Evolutionary conservation across 257 asterid genomes (phyloP).

Genomic region (Cinchona pubescens): DNA sequence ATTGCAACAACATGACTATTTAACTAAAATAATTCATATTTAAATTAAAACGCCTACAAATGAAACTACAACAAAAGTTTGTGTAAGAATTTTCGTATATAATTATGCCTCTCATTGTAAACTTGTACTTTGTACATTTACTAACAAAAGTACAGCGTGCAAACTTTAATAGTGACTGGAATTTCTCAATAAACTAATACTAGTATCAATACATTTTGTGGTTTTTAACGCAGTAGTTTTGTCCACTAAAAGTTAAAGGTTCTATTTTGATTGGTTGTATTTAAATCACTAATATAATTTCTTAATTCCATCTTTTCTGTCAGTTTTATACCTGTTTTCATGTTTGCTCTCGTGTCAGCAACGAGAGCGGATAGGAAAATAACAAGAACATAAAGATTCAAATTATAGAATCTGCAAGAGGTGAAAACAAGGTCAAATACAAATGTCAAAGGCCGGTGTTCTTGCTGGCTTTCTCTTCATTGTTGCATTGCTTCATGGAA

Average conservation of each 20-base stretch:
- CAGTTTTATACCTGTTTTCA: background rate
- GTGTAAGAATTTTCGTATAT: no score
- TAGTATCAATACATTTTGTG: background rate
- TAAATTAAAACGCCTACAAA: no score
- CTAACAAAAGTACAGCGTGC: no score
- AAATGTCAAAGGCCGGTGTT: slow-evolving; percentile 1
- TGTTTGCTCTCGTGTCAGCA: background rate
- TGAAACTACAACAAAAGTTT: no score
- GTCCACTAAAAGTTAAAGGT: background rate
- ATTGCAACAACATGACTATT: no score
- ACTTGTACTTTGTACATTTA: no score
- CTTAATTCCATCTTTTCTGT: no score
- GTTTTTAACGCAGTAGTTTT: background rate
- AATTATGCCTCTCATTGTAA: no score
- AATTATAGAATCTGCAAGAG: background rate
- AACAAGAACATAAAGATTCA: background rate
- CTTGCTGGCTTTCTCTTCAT: slow-evolving; percentile 8
- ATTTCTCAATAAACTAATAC: no score
- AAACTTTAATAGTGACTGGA: no score
- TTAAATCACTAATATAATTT: background rate
- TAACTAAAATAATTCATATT: no score
- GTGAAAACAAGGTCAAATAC: background rate
- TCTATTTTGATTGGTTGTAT: background rate
- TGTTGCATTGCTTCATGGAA: background rate
- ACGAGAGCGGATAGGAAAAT: background rate